Percentiles rank a stretch among this genome's conserved stretches.
phyloP scores from a whole-genome alignment of 1,139 yeast species.

The Entelexis paramagnoliae region DNA sequence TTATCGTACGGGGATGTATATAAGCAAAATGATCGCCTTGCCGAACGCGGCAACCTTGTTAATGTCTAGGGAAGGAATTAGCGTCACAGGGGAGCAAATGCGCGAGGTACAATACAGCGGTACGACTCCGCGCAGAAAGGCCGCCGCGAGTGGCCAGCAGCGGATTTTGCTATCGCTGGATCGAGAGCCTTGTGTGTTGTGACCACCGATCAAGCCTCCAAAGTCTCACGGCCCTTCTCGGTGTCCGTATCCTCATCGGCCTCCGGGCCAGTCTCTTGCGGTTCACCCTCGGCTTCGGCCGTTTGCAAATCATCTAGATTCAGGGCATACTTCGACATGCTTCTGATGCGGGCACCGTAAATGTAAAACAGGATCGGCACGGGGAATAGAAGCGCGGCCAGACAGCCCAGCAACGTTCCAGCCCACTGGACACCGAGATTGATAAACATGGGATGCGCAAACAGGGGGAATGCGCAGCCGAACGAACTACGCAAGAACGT shows the following conservation, averaged over 20 bases:
- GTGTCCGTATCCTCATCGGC: not conserved
- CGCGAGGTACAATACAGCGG: too few species aligned
- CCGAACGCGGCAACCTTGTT: too few species aligned
- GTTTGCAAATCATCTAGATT: constrained; percentile 3
- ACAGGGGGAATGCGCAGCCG: constrained; percentile 73
- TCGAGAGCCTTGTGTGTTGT: not conserved
- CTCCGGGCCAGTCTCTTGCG: not conserved
- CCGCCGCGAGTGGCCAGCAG: too few species aligned
- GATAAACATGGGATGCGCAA: constrained; percentile 61
- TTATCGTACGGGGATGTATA: too few species aligned
- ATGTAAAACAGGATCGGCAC: constrained; percentile 61
- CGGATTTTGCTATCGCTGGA: too few species aligned
- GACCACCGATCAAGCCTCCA: not conserved
- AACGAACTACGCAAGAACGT: constrained; percentile 69
- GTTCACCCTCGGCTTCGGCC: not conserved
- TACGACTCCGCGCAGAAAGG: too few species aligned
- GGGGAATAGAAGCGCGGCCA: constrained; percentile 55
- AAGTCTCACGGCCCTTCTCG: not conserved
- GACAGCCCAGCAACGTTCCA: constrained; percentile 60
- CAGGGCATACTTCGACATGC: constrained; percentile 44
- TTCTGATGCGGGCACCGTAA: constrained; percentile 54
- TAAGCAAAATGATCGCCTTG: too few species aligned
- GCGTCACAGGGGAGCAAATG: too few species aligned
- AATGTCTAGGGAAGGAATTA: too few species aligned
- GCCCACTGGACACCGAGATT: constrained; percentile 78